A percentile compares a stretch with the other conserved stretches of the same genome.
These are phyloP conservation scores for Dalbergia oliveri DNA, from an alignment of 306 rosid species.

Conservation along the genomic window DNA sequence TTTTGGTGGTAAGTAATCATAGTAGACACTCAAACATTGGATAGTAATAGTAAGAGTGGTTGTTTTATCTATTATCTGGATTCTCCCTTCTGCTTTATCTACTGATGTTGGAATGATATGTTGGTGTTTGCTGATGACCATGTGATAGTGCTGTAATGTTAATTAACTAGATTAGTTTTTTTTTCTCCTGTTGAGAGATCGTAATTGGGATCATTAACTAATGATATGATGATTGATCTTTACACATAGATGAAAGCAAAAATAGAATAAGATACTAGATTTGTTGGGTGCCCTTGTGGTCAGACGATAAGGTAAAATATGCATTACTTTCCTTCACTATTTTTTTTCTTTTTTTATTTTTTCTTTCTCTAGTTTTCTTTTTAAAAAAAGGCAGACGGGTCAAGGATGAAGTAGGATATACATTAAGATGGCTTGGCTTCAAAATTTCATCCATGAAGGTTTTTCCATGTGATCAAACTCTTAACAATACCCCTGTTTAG, in stretches of 20 bases:
- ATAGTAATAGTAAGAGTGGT: too few relatives aligned
- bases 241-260: background rate
- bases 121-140: too few relatives aligned
- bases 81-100: too few relatives aligned
- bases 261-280: background rate
- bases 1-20: too few relatives aligned
- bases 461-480: conserved; percentile 77
- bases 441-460: conserved; percentile 69
- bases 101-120: too few relatives aligned
- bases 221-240: background rate
- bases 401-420: background rate
- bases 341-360: too few relatives aligned
- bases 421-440: background rate
- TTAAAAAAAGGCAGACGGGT: conserved; percentile 5
- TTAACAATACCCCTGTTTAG: conserved; percentile 60
- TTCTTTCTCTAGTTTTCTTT: background rate
- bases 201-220: background rate
- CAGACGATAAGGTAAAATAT: background rate
- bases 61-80: too few relatives aligned
- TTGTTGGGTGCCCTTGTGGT: background rate
- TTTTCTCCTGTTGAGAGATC: background rate
- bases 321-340: too few relatives aligned
- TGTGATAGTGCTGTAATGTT: too few relatives aligned
- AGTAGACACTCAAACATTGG: too few relatives aligned
- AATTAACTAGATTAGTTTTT: too few relatives aligned